Conservation (phyloP, 352 stramenopile species). For the Pythium aphanidermatum region DNA sequence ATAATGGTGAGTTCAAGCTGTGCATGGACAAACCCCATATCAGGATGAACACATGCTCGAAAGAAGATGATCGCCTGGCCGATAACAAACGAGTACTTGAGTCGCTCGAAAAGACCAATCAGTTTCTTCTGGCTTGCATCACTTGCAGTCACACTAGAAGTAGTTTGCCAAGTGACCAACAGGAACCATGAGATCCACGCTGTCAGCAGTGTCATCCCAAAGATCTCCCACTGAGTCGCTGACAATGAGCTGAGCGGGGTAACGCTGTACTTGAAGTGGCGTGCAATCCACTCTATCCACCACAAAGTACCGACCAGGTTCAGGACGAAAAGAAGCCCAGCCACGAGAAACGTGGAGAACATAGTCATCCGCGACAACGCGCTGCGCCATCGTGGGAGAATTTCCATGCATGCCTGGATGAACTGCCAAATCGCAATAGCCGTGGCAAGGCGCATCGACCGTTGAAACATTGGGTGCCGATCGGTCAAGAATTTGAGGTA, state of each 20-base stretch:
- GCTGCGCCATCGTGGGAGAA: slow-evolving; percentile 63
- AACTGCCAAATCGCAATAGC: slow-evolving; percentile 82
- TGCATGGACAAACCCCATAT: slow-evolving; percentile 84
- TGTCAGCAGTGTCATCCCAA: slow-evolving; percentile 69
- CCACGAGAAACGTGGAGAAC: slow-evolving; percentile 45
- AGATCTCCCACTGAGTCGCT: slow-evolving; percentile 71
- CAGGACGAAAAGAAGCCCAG: slow-evolving; percentile 47
- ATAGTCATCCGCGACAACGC: slow-evolving; percentile 50
- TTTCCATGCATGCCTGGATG: slow-evolving; percentile 80
- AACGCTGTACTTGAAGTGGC: slow-evolving; percentile 60
- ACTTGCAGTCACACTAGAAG: slow-evolving; percentile 43
- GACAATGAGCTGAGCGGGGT: slow-evolving; percentile 65
- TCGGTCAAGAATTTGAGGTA: slow-evolving; percentile 84
- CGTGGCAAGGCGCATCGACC: slow-evolving; percentile 67
- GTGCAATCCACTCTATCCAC: slow-evolving; percentile 68
- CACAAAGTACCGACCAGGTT: slow-evolving; percentile 63
- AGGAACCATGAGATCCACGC: slow-evolving; percentile 84
- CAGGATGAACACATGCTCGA: slow-evolving; percentile 66
- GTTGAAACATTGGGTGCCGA: slow-evolving; percentile 78
- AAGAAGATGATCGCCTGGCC: slow-evolving; percentile 78
- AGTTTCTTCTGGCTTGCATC: slow-evolving; percentile 64
- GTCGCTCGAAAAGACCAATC: slow-evolving; percentile 58
- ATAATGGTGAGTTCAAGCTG: slow-evolving; percentile 87
- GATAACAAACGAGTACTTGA: slow-evolving; percentile 80
- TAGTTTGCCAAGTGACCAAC: slow-evolving; percentile 52